Percentiles rank a stretch among this genome's conserved stretches.
phyloP scores from a whole-genome alignment of 164 flowering plant species.

The Cinnamomum micranthum region DNA sequence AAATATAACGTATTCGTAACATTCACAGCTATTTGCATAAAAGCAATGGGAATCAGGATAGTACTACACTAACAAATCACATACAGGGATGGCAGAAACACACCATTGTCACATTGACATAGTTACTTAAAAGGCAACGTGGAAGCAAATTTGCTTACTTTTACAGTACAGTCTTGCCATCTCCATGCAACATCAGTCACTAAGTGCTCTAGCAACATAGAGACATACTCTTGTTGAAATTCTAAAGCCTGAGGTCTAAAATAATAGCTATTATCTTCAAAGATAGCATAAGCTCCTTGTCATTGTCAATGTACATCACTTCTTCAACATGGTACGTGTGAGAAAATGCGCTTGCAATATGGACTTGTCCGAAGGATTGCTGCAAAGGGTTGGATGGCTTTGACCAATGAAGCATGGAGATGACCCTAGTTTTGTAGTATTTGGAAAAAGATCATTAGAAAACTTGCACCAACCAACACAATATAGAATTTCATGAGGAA shows the following conservation, averaged over 20 bases:
- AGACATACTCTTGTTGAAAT: background rate
- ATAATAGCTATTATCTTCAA: constrained; percentile 6
- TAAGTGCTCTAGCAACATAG: background rate
- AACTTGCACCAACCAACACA: background rate
- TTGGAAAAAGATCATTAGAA: background rate
- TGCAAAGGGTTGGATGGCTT: constrained; percentile 36
- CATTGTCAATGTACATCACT: constrained; percentile 24
- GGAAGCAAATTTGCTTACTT: constrained; percentile 24
- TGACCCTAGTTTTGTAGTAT: constrained; percentile 31
- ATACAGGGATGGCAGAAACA: background rate
- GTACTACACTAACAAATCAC: background rate
- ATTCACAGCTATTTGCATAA: background rate
- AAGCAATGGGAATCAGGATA: background rate
- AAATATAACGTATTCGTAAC: background rate
- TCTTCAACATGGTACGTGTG: constrained; percentile 39
- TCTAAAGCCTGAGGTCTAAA: constrained; percentile 6
- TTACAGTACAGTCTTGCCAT: constrained; percentile 12
- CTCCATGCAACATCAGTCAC: constrained; percentile 3
- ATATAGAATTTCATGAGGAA: background rate
- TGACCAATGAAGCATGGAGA: constrained; percentile 37
- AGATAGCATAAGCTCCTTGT: constrained; percentile 25
- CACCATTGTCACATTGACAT: background rate
- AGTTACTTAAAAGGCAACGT: constrained; percentile 13
- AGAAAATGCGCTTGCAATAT: constrained; percentile 55
- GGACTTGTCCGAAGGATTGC: constrained; percentile 41